A percentile compares a stretch with the other conserved stretches of the same genome.
phyloP scores from a whole-genome alignment of 116 monocot genomes.

The Zostera marina region DNA sequence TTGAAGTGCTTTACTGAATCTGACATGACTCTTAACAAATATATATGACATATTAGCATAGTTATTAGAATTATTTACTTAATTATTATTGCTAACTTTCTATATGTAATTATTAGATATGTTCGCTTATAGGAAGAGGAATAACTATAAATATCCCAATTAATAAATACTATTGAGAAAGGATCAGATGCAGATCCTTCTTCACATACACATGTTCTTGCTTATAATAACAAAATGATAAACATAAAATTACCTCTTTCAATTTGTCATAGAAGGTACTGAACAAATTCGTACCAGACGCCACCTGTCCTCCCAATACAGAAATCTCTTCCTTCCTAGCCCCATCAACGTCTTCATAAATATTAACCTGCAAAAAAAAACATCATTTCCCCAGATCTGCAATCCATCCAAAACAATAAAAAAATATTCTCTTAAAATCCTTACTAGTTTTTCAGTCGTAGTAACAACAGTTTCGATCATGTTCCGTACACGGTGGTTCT shows the following conservation, averaged over 20 bases:
- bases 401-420: not conserved
- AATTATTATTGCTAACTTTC: no score
- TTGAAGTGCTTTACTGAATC: no score
- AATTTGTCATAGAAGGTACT: constrained; percentile 71
- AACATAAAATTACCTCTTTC: constrained; percentile 47
- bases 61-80: no score
- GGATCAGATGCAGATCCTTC: no score
- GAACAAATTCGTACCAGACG: constrained; percentile 38
- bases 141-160: no score
- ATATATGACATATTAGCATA: no score
- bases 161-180: no score
- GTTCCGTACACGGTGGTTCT: constrained; percentile 79
- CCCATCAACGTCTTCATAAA: constrained; percentile 75
- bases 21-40: no score
- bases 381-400: not conserved
- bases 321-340: constrained; percentile 88
- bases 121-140: no score
- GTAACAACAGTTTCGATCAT: constrained; percentile 56
- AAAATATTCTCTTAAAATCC: not conserved
- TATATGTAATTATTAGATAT: no score
- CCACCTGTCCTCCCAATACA: constrained; percentile 56
- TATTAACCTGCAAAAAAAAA: constrained; percentile 33
- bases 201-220: no score
- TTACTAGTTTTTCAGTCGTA: constrained; percentile 68
- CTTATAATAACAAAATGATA: no score